Evolutionary conservation across 2,329 filamentous ascomycete species (phyloP).

Genomic region (Plenodomus lindquistii): DNA sequence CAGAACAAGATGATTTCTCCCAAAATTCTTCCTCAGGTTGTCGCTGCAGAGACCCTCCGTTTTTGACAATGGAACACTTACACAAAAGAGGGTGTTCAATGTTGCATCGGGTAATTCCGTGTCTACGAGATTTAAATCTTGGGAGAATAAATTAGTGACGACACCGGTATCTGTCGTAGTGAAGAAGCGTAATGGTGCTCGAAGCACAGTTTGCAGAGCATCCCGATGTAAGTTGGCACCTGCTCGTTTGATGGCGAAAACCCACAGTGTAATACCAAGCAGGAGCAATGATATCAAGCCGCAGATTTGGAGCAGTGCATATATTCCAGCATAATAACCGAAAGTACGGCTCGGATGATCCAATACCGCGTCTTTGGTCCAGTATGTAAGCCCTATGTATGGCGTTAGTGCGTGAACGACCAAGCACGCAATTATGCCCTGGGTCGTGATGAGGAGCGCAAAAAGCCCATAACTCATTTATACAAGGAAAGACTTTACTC

Average conservation of each 20-base stretch:
- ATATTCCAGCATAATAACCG: slow-evolving; percentile 15
- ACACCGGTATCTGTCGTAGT: slow-evolving; percentile 17
- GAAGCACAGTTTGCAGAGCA: slow-evolving; percentile 39
- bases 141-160: slow-evolving; percentile 26
- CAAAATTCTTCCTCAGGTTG: too few species aligned
- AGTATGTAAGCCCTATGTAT: slow-evolving; percentile 17
- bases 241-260: slow-evolving; percentile 29
- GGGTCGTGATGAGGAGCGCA: too few species aligned
- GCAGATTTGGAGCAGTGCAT: slow-evolving; percentile 12
- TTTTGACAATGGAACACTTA: too few species aligned
- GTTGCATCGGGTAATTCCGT: slow-evolving; percentile 36
- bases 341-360: slow-evolving; percentile 2
- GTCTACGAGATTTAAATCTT: slow-evolving; percentile 49
- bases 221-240: slow-evolving; percentile 51
- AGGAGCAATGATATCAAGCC: slow-evolving; percentile 10
- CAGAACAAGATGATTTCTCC: too few species aligned
- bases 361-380: slow-evolving; percentile 5
- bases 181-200: slow-evolving; percentile 16
- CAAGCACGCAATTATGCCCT: too few species aligned
- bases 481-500: too few species aligned
- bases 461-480: too few species aligned
- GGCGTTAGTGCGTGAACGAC: too few species aligned
- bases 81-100: background rate
- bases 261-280: slow-evolving; percentile 28
- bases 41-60: too few species aligned